phyloP scores from a whole-genome alignment of 208 protist species.

The Trypanosoma theileri region DNA sequence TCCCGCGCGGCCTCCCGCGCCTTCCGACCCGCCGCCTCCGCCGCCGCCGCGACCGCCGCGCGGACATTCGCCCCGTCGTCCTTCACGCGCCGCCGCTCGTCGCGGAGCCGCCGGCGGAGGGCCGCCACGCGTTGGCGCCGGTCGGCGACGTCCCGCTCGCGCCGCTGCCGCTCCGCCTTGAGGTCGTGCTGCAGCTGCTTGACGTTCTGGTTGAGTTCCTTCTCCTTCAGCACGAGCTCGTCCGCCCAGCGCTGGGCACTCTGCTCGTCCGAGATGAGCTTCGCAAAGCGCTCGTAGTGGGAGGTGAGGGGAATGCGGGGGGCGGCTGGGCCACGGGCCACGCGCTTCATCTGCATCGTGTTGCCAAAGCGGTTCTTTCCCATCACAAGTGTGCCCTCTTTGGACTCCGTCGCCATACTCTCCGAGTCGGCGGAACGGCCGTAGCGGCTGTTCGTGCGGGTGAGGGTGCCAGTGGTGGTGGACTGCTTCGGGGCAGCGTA shows the following conservation, averaged over 20 bases:
- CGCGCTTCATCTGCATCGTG: constrained; percentile 55
- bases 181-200: constrained; percentile 91
- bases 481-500: constrained; percentile 30
- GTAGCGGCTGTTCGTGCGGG: not conserved
- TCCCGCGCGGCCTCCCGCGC: constrained; percentile 47
- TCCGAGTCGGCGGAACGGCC: constrained; percentile 3
- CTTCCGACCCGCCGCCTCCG: constrained; percentile 64
- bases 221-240: constrained; percentile 81
- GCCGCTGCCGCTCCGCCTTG: constrained; percentile 60
- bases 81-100: constrained; percentile 63
- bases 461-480: not conserved
- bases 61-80: constrained; percentile 74
- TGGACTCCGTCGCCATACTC: constrained; percentile 10
- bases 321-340: constrained; percentile 22
- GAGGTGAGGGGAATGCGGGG: constrained; percentile 74
- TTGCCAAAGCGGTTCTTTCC: constrained; percentile 52
- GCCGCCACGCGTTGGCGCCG: constrained; percentile 54
- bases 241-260: constrained; percentile 88
- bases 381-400: not conserved
- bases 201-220: constrained; percentile 91
- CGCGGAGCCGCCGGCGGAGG: constrained; percentile 65
- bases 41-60: constrained; percentile 55
- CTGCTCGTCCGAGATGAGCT: constrained; percentile 83
- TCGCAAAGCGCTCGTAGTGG: constrained; percentile 71
- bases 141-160: constrained; percentile 82